A percentile compares a stretch with the other conserved stretches of the same genome.
These are phyloP conservation scores for Eucalyptus decipiens DNA, from an alignment of 345 rosid genomes.

Conservation along the genomic window DNA sequence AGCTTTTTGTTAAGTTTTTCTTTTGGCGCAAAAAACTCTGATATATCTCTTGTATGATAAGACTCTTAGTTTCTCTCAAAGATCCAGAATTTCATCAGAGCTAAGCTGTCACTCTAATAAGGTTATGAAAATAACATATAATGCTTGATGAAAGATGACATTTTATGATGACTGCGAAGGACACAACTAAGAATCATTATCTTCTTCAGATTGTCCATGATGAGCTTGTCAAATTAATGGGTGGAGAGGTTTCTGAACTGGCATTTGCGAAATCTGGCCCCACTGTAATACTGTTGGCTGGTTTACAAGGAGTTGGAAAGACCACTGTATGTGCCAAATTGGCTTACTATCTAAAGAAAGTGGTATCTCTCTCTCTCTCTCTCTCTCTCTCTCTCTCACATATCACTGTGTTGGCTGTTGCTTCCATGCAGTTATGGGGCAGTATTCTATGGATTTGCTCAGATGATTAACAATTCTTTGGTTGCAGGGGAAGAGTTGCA, in stretches of 20 bases:
- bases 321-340: slow-evolving; percentile 94
- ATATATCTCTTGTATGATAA: background rate
- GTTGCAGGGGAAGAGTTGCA: slow-evolving; percentile 75
- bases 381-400: background rate
- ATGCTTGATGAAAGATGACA: background rate
- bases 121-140: background rate
- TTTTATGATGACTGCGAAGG: background rate
- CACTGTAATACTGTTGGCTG: slow-evolving; percentile 84
- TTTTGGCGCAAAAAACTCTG: background rate
- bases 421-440: background rate
- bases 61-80: background rate
- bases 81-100: background rate
- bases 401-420: background rate
- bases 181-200: background rate
- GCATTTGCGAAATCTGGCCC: slow-evolving; percentile 77
- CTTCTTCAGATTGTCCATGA: slow-evolving; percentile 62
- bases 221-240: slow-evolving; percentile 95
- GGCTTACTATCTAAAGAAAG: slow-evolving; percentile 88
- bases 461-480: background rate
- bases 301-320: slow-evolving; percentile 97
- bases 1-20: background rate
- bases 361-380: slow-evolving; percentile 19
- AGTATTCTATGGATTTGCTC: background rate
- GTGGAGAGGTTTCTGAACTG: slow-evolving; percentile 93
- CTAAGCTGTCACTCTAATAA: background rate